These are phyloP conservation scores for Thermochaetoides thermophila DNA, from an alignment of 495 filamentous ascomycete genomes.

Conservation along the genomic window DNA sequence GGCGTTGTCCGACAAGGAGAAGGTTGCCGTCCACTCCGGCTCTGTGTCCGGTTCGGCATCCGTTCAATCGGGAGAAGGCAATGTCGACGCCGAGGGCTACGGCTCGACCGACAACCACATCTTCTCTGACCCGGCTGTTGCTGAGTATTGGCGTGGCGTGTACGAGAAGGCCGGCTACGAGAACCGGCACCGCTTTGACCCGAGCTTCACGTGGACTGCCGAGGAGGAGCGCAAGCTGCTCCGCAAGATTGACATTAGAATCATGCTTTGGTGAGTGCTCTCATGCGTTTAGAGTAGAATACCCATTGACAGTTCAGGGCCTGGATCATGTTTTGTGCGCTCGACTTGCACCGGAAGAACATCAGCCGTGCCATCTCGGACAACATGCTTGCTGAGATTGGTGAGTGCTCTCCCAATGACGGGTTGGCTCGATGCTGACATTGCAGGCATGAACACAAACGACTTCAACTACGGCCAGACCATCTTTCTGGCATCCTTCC, in stretches of 20 bases:
- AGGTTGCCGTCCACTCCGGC: background rate
- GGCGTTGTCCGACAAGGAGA: background rate
- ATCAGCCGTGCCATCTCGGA: conserved; percentile 33
- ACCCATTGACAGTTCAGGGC: conserved; percentile 7
- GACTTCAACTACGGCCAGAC: conserved; percentile 32
- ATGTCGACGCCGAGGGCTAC: conserved; percentile 13
- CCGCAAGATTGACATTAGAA: conserved; percentile 26
- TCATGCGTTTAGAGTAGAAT: background rate
- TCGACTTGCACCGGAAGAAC: conserved; percentile 31
- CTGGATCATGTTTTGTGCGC: conserved; percentile 31
- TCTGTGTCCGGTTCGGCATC: background rate
- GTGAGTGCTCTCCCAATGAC: conserved; percentile 4
- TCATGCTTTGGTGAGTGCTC: conserved; percentile 15
- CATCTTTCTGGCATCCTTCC: conserved; percentile 32
- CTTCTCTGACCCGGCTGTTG: conserved; percentile 15
- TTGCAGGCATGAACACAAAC: conserved; percentile 29
- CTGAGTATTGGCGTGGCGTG: conserved; percentile 13
- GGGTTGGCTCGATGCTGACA: conserved; percentile 1
- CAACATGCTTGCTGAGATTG: conserved; percentile 24
- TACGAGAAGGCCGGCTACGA: conserved; percentile 31
- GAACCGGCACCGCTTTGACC: conserved; percentile 43
- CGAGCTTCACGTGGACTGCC: conserved; percentile 30
- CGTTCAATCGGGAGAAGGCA: conserved; percentile 3
- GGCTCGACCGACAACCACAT: conserved; percentile 21
- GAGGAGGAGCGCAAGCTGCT: conserved; percentile 35